phyloP scores from a whole-genome alignment of 495 filamentous ascomycete species.

The Endocarpon pusillum region DNA sequence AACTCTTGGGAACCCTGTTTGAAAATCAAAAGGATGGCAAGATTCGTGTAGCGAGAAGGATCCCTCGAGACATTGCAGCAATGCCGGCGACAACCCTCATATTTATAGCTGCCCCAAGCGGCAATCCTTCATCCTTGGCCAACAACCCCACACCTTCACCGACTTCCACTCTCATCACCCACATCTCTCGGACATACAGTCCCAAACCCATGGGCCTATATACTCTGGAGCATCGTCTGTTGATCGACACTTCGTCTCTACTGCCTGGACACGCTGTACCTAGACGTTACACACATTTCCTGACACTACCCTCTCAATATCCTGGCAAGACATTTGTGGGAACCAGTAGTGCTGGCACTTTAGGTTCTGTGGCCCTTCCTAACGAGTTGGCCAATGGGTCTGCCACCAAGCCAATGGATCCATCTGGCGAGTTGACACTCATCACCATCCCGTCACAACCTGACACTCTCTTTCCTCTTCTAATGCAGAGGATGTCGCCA shows the following conservation, averaged over 20 bases:
- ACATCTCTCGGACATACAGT: constrained; percentile 21
- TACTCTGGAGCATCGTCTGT: constrained; percentile 27
- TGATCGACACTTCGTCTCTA: constrained; percentile 29
- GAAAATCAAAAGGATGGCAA: not conserved
- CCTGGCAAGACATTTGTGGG: constrained; percentile 5
- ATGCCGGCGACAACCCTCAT: not conserved
- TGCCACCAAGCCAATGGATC: not conserved
- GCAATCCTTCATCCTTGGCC: constrained; percentile 29
- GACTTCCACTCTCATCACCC: constrained; percentile 25
- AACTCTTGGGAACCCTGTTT: not conserved
- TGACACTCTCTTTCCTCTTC: not conserved
- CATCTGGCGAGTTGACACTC: not conserved
- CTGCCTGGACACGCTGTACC: constrained; percentile 17
- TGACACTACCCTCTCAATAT: constrained; percentile 24
- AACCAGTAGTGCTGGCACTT: too few species aligned
- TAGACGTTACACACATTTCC: constrained; percentile 29
- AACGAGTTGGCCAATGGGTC: too few species aligned
- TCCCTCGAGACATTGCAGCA: constrained; percentile 1
- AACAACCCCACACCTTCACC: constrained; percentile 19
- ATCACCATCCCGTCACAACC: not conserved
- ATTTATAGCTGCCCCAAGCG: constrained; percentile 14
- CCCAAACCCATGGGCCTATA: constrained; percentile 24
- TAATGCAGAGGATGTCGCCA: not conserved
- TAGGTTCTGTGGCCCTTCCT: too few species aligned
- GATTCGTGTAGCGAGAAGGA: not conserved